Conservation (phyloP, 108 stramenopile genomes). For the Aurantiochytrium sp. region DNA sequence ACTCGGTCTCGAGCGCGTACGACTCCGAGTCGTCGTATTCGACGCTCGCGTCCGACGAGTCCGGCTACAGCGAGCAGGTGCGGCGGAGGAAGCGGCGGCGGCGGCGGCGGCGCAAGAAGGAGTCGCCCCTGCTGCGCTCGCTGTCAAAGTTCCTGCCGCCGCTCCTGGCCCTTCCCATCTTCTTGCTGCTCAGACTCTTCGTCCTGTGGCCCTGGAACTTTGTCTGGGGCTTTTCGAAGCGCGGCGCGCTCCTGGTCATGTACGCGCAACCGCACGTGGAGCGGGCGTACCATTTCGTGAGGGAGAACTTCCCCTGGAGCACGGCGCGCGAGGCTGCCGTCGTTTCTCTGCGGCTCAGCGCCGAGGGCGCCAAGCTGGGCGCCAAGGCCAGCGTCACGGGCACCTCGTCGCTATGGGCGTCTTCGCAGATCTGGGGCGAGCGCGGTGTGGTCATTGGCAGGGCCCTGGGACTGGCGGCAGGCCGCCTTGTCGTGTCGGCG, state of each 20-base stretch:
- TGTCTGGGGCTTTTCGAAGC: background rate
- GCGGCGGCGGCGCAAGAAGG: background rate
- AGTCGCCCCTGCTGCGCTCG: background rate
- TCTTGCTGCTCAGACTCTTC: background rate
- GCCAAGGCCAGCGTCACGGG: background rate
- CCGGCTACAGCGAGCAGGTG: background rate
- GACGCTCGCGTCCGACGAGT: background rate
- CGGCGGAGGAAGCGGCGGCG: background rate
- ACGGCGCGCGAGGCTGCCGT: background rate
- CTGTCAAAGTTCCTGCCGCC: background rate
- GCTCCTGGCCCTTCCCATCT: background rate
- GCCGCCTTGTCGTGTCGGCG: background rate
- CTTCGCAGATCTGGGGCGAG: conserved; percentile 2
- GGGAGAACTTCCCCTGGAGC: background rate
- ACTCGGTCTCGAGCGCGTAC: background rate
- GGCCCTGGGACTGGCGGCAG: background rate
- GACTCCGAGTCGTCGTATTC: background rate
- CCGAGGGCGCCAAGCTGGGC: background rate
- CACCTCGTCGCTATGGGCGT: background rate
- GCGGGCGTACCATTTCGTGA: background rate
- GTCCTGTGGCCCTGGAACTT: conserved; percentile 4
- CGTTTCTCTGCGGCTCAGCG: background rate
- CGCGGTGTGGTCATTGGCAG: background rate
- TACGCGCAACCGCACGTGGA: background rate
- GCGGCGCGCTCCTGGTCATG: conserved; percentile 19